phyloP scores from a whole-genome alignment of 78 protist species.

The Speleostelium caveatum region DNA sequence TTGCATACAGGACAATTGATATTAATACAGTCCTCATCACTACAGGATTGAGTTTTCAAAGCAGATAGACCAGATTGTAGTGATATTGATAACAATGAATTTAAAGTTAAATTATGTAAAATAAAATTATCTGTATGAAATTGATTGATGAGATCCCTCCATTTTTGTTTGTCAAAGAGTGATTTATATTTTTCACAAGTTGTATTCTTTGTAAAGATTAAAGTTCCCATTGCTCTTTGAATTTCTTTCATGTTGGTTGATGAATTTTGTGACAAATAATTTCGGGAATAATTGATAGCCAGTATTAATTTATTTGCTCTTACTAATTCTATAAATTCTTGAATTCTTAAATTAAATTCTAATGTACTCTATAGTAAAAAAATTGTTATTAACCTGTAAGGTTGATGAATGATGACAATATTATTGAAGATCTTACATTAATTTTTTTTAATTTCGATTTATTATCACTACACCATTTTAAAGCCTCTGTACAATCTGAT shows the following conservation, averaged over 20 bases:
- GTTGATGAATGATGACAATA: background rate
- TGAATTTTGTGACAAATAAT: constrained; percentile 64
- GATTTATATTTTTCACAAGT: constrained; percentile 37
- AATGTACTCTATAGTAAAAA: too few relatives aligned
- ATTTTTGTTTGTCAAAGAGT: constrained; percentile 43
- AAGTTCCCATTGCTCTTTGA: constrained; percentile 79
- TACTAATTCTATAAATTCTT: constrained; percentile 85
- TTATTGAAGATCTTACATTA: background rate
- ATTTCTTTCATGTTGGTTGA: constrained; percentile 75
- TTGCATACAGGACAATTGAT: constrained; percentile 83
- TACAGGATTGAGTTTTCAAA: constrained; percentile 84
- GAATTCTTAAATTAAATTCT: constrained; percentile 82
- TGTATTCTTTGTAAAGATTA: constrained; percentile 63
- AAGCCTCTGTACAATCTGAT: constrained; percentile 79
- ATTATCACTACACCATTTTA: constrained; percentile 87
- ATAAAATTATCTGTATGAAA: constrained; percentile 77
- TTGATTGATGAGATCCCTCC: constrained; percentile 69
- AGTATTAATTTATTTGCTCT: constrained; percentile 14
- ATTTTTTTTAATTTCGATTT: constrained; percentile 70
- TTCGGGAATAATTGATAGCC: constrained; percentile 78
- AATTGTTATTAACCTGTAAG: background rate
- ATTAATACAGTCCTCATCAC: constrained; percentile 29
- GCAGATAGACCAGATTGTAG: constrained; percentile 85
- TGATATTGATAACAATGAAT: constrained; percentile 64
- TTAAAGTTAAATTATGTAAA: constrained; percentile 27